These are phyloP conservation scores for Thamnidium elegans DNA, from an alignment of 192 early-diverging fungal species.

Conservation along the genomic window DNA sequence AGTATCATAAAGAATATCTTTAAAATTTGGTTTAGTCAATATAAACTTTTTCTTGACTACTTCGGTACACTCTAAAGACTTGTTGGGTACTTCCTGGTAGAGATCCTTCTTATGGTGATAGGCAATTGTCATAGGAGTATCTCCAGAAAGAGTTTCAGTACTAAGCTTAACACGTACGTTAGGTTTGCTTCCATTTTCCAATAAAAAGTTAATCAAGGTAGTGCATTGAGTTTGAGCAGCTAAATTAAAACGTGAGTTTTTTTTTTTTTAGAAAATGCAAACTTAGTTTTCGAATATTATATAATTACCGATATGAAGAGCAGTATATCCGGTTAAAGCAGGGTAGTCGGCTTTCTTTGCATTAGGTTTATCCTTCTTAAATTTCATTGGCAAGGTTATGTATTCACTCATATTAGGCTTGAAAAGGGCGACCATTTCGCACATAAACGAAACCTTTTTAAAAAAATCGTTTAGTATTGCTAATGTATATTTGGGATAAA, in stretches of 20 bases:
- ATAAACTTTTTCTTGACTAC: constrained; percentile 14
- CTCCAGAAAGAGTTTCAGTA: not conserved
- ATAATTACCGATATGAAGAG: constrained; percentile 30
- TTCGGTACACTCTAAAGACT: not conserved
- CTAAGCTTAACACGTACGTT: constrained; percentile 8
- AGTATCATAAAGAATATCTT: not conserved
- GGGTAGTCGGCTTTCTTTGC: constrained; percentile 22
- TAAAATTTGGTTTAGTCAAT: constrained; percentile 18
- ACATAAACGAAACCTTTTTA: constrained; percentile 16
- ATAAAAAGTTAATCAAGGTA: constrained; percentile 22
- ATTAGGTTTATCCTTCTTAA: constrained; percentile 27
- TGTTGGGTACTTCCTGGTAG: not conserved
- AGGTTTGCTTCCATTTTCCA: constrained; percentile 21
- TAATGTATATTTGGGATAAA: not conserved
- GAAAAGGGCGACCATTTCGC: constrained; percentile 5
- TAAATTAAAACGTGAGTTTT: constrained; percentile 3
- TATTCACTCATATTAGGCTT: constrained; percentile 20
- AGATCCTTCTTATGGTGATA: constrained; percentile 6
- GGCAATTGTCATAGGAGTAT: constrained; percentile 17
- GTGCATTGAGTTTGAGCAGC: constrained; percentile 26
- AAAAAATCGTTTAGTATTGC: not conserved
- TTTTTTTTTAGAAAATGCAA: not conserved
- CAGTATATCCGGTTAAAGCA: constrained; percentile 19
- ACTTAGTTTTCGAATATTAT: not conserved
- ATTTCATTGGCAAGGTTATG: constrained; percentile 22